Percentiles rank a stretch among this genome's conserved stretches.
Evolutionary conservation across 257 asterid genomes (phyloP).

Genomic region (Scutellaria barbata): DNA sequence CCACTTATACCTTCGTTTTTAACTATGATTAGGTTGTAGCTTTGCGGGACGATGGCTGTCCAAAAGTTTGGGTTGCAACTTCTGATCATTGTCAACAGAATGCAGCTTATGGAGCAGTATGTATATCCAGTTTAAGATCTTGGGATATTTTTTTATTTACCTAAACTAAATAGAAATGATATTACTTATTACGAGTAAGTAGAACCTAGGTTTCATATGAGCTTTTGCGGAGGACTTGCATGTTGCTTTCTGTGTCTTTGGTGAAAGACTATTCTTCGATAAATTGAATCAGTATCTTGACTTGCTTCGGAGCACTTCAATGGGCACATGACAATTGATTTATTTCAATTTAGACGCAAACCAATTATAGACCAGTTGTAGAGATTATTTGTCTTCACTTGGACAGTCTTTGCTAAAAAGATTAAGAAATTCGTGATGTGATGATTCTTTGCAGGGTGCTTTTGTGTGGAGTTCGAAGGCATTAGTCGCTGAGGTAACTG

Average conservation of each 20-base stretch:
- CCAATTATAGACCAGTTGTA: not conserved
- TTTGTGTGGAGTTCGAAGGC: conserved; percentile 96
- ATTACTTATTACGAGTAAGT: no score
- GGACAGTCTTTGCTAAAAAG: not conserved
- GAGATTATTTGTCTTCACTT: not conserved
- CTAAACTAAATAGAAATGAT: no score
- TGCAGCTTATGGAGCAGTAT: conserved; percentile 93
- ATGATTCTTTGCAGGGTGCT: conserved; percentile 71
- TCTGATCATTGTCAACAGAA: conserved; percentile 86
- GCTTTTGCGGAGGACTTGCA: no score
- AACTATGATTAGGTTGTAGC: conserved; percentile 69
- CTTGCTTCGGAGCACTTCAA: not conserved
- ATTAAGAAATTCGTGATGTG: not conserved
- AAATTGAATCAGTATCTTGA: not conserved
- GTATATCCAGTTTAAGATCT: no score
- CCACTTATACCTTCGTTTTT: conserved; percentile 12
- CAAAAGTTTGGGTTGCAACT: conserved; percentile 96
- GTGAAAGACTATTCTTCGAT: not conserved
- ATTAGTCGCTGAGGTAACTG: conserved; percentile 87
- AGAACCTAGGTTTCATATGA: no score
- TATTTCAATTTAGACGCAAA: conserved; percentile 1
- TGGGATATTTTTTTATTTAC: no score
- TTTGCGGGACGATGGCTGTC: conserved; percentile 92
- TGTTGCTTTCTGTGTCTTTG: not conserved
- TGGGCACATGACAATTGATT: no score